phyloP scores from a whole-genome alignment of 768 basidiomycete genomes.

The Xerocomellus amylosporus region DNA sequence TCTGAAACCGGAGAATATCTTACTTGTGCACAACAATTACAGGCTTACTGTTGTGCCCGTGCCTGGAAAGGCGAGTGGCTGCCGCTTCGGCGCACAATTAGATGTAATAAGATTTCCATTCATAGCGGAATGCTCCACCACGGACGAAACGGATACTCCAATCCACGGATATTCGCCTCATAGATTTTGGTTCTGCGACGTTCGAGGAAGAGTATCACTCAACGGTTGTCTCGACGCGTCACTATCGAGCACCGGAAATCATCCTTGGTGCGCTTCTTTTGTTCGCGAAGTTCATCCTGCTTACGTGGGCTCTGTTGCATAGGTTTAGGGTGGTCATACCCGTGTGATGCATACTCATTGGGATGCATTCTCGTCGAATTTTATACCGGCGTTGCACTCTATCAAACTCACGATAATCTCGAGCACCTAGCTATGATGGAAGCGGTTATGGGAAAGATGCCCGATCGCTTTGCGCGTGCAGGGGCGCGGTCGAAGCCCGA shows the following conservation, averaged over 20 bases:
- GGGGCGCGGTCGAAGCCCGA: constrained; percentile 83
- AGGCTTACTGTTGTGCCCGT: constrained; percentile 56
- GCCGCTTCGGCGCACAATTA: neutral
- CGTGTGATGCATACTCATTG: constrained; percentile 97
- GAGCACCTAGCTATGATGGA: constrained; percentile 99
- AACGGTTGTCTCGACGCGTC: constrained; percentile 94
- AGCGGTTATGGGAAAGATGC: constrained; percentile 98
- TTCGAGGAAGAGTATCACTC: constrained; percentile 99
- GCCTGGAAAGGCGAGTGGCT: constrained; percentile 57
- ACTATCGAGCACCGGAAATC: constrained; percentile 98
- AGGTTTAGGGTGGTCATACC: constrained; percentile 98
- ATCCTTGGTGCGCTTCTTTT: constrained; percentile 74
- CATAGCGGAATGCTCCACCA: constrained; percentile 61
- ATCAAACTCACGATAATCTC: constrained; percentile 98
- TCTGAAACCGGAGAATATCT: constrained; percentile 97
- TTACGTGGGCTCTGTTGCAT: constrained; percentile 8
- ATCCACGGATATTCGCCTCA: constrained; percentile 90
- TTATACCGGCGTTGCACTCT: constrained; percentile 95
- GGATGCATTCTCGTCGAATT: constrained; percentile 99
- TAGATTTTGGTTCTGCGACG: constrained; percentile 98
- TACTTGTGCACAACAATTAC: constrained; percentile 85
- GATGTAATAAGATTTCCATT: constrained; percentile 13
- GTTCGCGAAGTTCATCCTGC: constrained; percentile 14
- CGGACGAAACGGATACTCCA: constrained; percentile 76
- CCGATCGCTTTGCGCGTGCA: constrained; percentile 73